Evolutionary conservation across 176 grass and related monocot species (phyloP).

Genomic region (barley (Hordeum vulgare)): MorexV3_pseudomolecules_assembly NC_058522.1:513147729-513148228

Average conservation of each 20-base stretch:
- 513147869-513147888: slow-evolving; percentile 74
- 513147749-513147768: slow-evolving; percentile 35
- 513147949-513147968: slow-evolving; percentile 38
- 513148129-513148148: background rate
- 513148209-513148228: slow-evolving; percentile 16
- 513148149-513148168: slow-evolving; percentile 90
- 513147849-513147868: slow-evolving; percentile 52
- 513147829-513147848: slow-evolving; percentile 49
- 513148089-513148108: background rate
- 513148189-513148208: slow-evolving; percentile 68
- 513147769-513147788: slow-evolving; percentile 23
- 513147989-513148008: slow-evolving; percentile 42
- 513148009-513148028: slow-evolving; percentile 15
- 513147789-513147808: slow-evolving; percentile 56
- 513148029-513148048: background rate
- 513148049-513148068: background rate
- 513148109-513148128: slow-evolving; percentile 33
- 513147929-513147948: slow-evolving; percentile 60
- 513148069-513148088: slow-evolving; percentile 10
- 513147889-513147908: slow-evolving; percentile 37
- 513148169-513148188: slow-evolving; percentile 85
- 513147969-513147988: slow-evolving; percentile 34
- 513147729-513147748: slow-evolving; percentile 32
- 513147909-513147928: background rate
- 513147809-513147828: slow-evolving; percentile 29